Evolutionary conservation across 2,329 filamentous ascomycete species (phyloP), one percentile per base, ranked within the genome.

Genomic region (Trichoderma endophyticum): DNA sequence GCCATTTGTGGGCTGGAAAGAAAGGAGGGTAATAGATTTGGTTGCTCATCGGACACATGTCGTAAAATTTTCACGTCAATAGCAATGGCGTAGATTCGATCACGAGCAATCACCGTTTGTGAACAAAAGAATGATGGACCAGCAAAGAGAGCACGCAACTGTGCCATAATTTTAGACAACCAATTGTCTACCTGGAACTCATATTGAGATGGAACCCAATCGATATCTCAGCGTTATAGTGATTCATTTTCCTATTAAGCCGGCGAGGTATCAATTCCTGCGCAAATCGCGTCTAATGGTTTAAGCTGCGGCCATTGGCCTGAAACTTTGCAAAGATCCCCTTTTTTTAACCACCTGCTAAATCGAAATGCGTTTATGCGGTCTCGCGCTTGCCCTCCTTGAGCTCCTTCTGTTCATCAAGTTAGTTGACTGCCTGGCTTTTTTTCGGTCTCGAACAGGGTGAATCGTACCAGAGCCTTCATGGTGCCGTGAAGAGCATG

Each of bases 401-500:
- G 82, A 94, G 89, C 90, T 98, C 96, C 90, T 98, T 99, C 95
- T 97, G 84, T 84, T 79, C 68, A 57, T 24, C 5, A 63, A 75
- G 79, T 83, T 80, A 84, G 82, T 59, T 11, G 34, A 32, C 18
- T 56, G 15, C 6, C 18, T 36, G 39, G 18, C 7, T 43, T 26
- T 11, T 7, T 8, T 61, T 3, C 21, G 48, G 48, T 28, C 39
- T 21, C 34, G n/a, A 7, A 39, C 5, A 39, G 71, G 88, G 28
- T 60, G 48, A 26, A 60, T 74, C 93, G 82, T 91, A 98, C 95
- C 89, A 99, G 88, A 84, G 96, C 96, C 89, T 93, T 97, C 90
- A 93, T 94, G 84, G 95, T 99, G 85, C 96, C 96, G 90, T 98
- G 96, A 77, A 98, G 94, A 86, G 96, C 96, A 91, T 99, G 95